Percentiles rank a stretch among this genome's conserved stretches.
Conservation (phyloP, 768 basidiomycete genomes). For the Calocybe indica region DNA sequence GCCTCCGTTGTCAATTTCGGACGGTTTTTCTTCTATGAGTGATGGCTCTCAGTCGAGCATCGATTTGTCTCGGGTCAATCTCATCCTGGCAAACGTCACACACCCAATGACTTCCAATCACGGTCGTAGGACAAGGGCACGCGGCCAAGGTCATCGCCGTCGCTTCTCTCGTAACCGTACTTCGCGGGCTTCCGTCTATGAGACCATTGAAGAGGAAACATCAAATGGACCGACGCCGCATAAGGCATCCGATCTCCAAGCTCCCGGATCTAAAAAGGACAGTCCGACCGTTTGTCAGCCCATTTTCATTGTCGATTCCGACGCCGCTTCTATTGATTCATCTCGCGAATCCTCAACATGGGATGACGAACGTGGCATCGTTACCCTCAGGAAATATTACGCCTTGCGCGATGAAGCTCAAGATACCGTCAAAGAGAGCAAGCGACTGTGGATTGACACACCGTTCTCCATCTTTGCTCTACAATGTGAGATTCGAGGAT, state of each 20-base stretch:
- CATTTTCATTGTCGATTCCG: slow-evolving; percentile 54
- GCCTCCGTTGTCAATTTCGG: slow-evolving; percentile 63
- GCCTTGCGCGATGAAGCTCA: slow-evolving; percentile 66
- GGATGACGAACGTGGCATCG: slow-evolving; percentile 67
- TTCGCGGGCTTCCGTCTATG: slow-evolving; percentile 67
- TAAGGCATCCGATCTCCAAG: slow-evolving; percentile 9
- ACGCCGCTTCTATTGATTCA: slow-evolving; percentile 41
- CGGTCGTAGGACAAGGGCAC: slow-evolving; percentile 38
- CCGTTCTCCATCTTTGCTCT: slow-evolving; percentile 67
- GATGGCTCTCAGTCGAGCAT: slow-evolving; percentile 77
- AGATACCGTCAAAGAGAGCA: slow-evolving; percentile 60
- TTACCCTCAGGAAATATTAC: slow-evolving; percentile 60
- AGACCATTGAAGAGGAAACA: slow-evolving; percentile 74
- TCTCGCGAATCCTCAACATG: slow-evolving; percentile 38
- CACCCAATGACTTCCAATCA: slow-evolving; percentile 40
- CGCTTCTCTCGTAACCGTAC: slow-evolving; percentile 59
- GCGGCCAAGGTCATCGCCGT: slow-evolving; percentile 59
- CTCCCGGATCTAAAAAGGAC: slow-evolving; percentile 25
- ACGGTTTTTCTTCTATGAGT: slow-evolving; percentile 55
- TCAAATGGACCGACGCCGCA: slow-evolving; percentile 25
- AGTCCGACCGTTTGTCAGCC: slow-evolving; percentile 33
- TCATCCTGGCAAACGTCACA: slow-evolving; percentile 48
- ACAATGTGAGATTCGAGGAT: slow-evolving; percentile 48
- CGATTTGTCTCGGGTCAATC: slow-evolving; percentile 58
- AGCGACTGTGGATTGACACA: slow-evolving; percentile 61